A percentile compares a stretch with the other conserved stretches of the same genome.
These are phyloP conservation scores for Lunasporangiospora selenospora DNA, from an alignment of 192 early-diverging fungal genomes.

Conservation along the genomic window DNA sequence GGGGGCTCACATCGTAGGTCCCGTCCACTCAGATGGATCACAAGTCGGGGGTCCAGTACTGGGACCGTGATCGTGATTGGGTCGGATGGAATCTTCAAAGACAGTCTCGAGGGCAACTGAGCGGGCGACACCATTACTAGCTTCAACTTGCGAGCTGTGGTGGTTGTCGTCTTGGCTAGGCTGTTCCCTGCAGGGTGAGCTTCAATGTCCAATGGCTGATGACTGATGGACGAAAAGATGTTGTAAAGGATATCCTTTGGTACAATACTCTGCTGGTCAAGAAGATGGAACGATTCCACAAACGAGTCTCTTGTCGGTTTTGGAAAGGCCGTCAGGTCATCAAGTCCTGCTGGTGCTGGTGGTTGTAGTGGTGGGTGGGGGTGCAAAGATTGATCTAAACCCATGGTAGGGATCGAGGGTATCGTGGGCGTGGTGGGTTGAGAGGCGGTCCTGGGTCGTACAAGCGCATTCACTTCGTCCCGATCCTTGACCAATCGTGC, in stretches of 20 bases:
- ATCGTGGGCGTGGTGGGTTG: conserved; percentile 44
- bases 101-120: conserved; percentile 61
- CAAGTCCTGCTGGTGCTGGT: background rate
- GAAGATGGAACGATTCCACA: conserved; percentile 38
- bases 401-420: conserved; percentile 36
- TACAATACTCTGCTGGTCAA: conserved; percentile 42
- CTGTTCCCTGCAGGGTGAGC: background rate
- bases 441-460: conserved; percentile 23
- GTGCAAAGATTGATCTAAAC: conserved; percentile 1
- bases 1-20: conserved; percentile 62
- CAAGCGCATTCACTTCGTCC: conserved; percentile 36
- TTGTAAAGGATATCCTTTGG: conserved; percentile 23
- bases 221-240: conserved; percentile 46
- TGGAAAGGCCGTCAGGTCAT: conserved; percentile 30
- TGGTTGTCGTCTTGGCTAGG: background rate
- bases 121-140: conserved; percentile 45
- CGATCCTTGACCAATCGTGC: conserved; percentile 27
- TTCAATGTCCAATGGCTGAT: conserved; percentile 56
- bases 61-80: conserved; percentile 65
- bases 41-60: conserved; percentile 57
- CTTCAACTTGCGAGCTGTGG: conserved; percentile 23
- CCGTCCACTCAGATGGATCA: conserved; percentile 65
- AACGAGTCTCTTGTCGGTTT: conserved; percentile 28
- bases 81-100: conserved; percentile 58
- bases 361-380: too few relatives aligned